phyloP scores from a whole-genome alignment of 257 asterid species.

The Solanum phureja region DNA sequence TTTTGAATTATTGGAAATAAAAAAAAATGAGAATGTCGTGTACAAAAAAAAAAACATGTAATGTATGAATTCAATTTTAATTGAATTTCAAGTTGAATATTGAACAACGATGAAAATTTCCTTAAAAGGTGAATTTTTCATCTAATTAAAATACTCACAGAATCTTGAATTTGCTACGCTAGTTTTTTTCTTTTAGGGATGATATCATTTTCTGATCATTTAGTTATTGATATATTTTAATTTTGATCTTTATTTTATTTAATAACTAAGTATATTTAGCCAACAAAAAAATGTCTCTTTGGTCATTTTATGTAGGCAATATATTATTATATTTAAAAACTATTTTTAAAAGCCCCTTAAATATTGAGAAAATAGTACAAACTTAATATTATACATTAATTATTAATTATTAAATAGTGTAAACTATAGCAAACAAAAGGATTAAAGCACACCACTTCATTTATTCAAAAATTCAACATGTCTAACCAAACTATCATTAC shows the following conservation, averaged over 20 bases:
- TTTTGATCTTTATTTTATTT: neutral
- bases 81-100: too few relatives aligned
- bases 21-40: too few relatives aligned
- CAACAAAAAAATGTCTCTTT: neutral
- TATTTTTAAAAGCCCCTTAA: neutral
- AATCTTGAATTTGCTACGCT: neutral
- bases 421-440: too few relatives aligned
- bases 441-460: too few relatives aligned
- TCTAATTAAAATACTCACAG: neutral
- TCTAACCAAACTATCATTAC: neutral
- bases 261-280: neutral
- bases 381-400: too few relatives aligned
- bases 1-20: fast-evolving
- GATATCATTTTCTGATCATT: neutral
- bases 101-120: neutral
- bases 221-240: neutral
- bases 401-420: too few relatives aligned
- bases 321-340: neutral
- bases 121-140: too few relatives aligned
- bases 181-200: neutral
- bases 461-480: too few relatives aligned
- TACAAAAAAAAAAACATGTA: too few relatives aligned
- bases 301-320: neutral
- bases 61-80: too few relatives aligned
- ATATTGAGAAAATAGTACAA: too few relatives aligned